Evolutionary conservation across 768 basidiomycete genomes (phyloP), one percentile per base, ranked within the genome.

Genomic region (Rhodosporidiobolus odoratus): DNA sequence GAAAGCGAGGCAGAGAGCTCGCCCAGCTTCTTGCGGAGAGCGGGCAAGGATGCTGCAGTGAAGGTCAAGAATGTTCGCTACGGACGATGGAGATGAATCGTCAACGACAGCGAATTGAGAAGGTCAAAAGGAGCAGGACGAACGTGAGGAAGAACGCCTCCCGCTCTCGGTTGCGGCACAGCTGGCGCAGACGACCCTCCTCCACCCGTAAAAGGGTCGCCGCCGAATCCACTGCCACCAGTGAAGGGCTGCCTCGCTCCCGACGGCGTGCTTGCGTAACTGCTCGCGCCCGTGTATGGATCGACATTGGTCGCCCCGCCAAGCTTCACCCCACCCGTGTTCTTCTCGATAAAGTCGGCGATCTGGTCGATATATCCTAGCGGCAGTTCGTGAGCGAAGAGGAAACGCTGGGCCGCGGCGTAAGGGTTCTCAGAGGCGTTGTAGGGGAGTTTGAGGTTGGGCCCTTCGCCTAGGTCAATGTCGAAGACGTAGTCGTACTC

Each of bases 401-500:
- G 80, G 83, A 98, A 99, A 34, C 86, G 85, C 78, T 94, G 90
- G 0, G 96, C 96, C 12, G 92, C 94, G 17, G 82, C 78, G 80
- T 87, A 97, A 0, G 94, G 89, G 79, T 97, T 97, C 75, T 98
- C 94, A 30, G 69, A 85, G 34, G 85, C 86, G 78, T 98, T 97
- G 79, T 91, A 98, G 0, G 95, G 95, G 30, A 99, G 84, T 78
- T 97, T 98, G 73, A 98, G 82, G 12, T 94, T 88, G 17, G 95
- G 94, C 23, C 86, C n/a, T n/a, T n/a, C 87, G 4, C 93, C 94
- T 35, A 97, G 88, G 77, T 98, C 96, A 43, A 99, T 94, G 77
- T 96, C 94, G 77, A 98, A 97, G n/a, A 99, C 95, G 77, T 96
- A 96, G 80, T 99, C 96, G 77, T 94, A 99, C 80, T 98, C 95